Evolutionary conservation across 1,284 basidiomycete species (phyloP).

Genomic region (Cronartium quercuum): DNA sequence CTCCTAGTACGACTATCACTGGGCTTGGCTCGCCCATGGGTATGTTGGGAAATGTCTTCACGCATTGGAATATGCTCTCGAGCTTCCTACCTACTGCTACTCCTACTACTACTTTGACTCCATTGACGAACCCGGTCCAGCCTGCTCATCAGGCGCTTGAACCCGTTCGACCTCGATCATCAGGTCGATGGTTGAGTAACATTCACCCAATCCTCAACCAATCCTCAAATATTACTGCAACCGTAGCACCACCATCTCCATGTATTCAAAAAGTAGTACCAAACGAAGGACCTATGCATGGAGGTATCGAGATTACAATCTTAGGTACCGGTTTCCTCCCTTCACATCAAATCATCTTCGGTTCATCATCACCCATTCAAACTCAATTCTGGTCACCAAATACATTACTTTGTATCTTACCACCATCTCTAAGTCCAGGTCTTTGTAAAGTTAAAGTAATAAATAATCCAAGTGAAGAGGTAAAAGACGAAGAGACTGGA

Average conservation of each 20-base stretch:
- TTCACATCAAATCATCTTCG: conserved; percentile 69
- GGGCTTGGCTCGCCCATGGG: conserved; percentile 46
- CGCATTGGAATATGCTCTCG: conserved; percentile 26
- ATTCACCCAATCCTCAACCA: conserved; percentile 21
- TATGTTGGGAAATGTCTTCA: conserved; percentile 47
- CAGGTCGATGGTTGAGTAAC: neutral
- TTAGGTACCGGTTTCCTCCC: conserved; percentile 75
- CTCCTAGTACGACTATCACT: conserved; percentile 25
- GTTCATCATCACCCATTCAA: conserved; percentile 69
- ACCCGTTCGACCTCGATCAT: conserved; percentile 39
- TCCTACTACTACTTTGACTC: conserved; percentile 40
- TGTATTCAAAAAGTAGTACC: conserved; percentile 65
- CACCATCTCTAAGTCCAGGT: conserved; percentile 73
- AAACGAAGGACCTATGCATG: conserved; percentile 68
- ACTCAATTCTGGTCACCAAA: conserved; percentile 90
- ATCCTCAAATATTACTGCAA: conserved; percentile 39
- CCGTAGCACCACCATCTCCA: conserved; percentile 44
- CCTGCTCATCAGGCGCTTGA: conserved; percentile 40
- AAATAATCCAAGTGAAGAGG: conserved; percentile 45
- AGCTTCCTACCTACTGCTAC: conserved; percentile 28
- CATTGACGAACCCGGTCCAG: too few species aligned
- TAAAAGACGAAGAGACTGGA: conserved; percentile 54
- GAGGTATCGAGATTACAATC: conserved; percentile 90
- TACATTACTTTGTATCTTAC: conserved; percentile 84
- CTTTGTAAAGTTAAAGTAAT: conserved; percentile 84